These are phyloP conservation scores for Suillus placidus DNA, from an alignment of 768 basidiomycete species.

Conservation along the genomic window DNA sequence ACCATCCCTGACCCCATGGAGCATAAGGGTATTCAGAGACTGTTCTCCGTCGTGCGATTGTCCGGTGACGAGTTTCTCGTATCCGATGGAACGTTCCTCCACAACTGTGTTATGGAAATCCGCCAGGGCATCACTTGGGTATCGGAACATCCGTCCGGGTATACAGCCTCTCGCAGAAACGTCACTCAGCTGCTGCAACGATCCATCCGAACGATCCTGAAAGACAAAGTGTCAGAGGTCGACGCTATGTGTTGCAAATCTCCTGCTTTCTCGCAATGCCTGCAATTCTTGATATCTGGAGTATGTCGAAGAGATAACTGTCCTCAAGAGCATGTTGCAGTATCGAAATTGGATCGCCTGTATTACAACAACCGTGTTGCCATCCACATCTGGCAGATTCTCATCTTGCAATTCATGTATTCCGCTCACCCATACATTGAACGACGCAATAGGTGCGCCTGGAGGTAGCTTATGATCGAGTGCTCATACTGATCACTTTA, in stretches of 20 bases:
- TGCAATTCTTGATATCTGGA: slow-evolving; percentile 33
- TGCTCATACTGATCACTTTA: not conserved
- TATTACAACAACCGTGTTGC: slow-evolving; percentile 47
- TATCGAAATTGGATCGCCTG: slow-evolving; percentile 26
- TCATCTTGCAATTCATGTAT: slow-evolving; percentile 43
- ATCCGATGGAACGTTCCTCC: slow-evolving; percentile 3
- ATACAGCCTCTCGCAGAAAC: slow-evolving; percentile 18
- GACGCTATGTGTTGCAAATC: slow-evolving; percentile 35
- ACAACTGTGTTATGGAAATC: not conserved
- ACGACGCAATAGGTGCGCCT: slow-evolving; percentile 11
- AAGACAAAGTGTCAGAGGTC: slow-evolving; percentile 33
- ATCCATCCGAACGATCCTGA: slow-evolving; percentile 32
- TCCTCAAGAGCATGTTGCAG: slow-evolving; percentile 37
- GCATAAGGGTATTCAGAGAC: slow-evolving; percentile 25
- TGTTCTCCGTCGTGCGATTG: slow-evolving; percentile 38
- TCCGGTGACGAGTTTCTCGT: slow-evolving; percentile 25
- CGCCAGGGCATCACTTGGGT: not conserved
- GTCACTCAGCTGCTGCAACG: slow-evolving; percentile 28
- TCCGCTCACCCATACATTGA: slow-evolving; percentile 15
- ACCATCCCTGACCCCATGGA: slow-evolving; percentile 33
- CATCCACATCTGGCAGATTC: slow-evolving; percentile 51
- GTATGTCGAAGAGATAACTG: slow-evolving; percentile 40
- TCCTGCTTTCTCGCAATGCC: slow-evolving; percentile 42
- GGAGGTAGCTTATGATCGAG: slow-evolving; percentile 5
- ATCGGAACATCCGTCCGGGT: not conserved